These are phyloP conservation scores for Choiromyces venosus DNA, from an alignment of 495 filamentous ascomycete species.

Conservation along the genomic window DNA sequence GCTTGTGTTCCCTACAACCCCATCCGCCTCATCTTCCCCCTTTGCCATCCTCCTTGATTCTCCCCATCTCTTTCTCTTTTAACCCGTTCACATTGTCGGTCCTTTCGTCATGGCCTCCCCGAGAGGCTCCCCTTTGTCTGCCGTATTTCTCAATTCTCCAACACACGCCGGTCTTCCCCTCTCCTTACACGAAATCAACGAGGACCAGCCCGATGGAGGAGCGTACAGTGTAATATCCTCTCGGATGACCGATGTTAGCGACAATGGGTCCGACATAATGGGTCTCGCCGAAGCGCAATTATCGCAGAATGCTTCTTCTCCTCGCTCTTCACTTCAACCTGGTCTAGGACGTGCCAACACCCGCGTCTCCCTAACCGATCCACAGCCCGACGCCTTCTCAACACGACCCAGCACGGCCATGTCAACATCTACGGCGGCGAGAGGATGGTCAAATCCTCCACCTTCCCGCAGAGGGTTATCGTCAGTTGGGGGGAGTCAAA, in stretches of 20 bases:
- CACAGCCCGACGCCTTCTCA: slow-evolving; percentile 38
- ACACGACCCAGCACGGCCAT: slow-evolving; percentile 47
- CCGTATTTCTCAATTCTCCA: slow-evolving; percentile 25
- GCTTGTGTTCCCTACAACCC: background rate
- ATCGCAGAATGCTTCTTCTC: slow-evolving; percentile 42
- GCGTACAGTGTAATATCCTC: slow-evolving; percentile 71
- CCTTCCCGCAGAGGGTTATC: slow-evolving; percentile 50
- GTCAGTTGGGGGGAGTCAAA: slow-evolving; percentile 41
- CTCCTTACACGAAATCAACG: slow-evolving; percentile 38
- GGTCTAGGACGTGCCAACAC: slow-evolving; percentile 40
- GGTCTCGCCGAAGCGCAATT: slow-evolving; percentile 35
- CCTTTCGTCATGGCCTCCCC: slow-evolving; percentile 27
- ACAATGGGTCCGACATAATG: slow-evolving; percentile 50
- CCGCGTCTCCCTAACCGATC: slow-evolving; percentile 47
- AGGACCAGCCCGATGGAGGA: slow-evolving; percentile 41
- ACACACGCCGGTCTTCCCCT: slow-evolving; percentile 35
- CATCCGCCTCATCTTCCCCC: slow-evolving; percentile 3
- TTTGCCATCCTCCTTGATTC: slow-evolving; percentile 9
- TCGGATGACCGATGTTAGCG: slow-evolving; percentile 68
- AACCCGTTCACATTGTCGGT: slow-evolving; percentile 8
- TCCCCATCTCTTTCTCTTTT: background rate
- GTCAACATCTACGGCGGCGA: slow-evolving; percentile 48
- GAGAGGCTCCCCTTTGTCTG: slow-evolving; percentile 29
- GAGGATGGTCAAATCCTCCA: slow-evolving; percentile 45
- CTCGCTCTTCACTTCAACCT: slow-evolving; percentile 34